Evolutionary conservation across 1,139 yeast genomes (phyloP).

Genomic region (Lodderomyces parapsilosis): DNA sequence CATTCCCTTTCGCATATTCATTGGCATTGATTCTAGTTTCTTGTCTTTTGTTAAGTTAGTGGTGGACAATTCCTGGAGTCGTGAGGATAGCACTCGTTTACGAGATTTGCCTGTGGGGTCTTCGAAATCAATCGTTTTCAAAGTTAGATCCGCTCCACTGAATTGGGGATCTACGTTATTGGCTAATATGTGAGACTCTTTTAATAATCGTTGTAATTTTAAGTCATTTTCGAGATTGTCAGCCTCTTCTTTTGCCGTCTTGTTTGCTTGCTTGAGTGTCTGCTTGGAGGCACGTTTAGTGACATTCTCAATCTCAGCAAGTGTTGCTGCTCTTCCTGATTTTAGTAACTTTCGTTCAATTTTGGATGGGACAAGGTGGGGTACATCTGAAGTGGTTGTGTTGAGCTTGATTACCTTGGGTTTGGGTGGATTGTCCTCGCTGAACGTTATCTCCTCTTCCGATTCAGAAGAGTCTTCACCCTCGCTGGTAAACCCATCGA

Average conservation of each 20-base stretch:
- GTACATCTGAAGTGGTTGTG: constrained; percentile 17
- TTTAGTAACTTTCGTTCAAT: constrained; percentile 33
- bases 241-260: constrained; percentile 34
- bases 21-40: constrained; percentile 77
- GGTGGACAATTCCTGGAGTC: constrained; percentile 59
- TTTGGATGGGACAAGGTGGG: constrained; percentile 20
- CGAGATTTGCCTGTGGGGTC: constrained; percentile 82
- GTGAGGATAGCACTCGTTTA: constrained; percentile 65
- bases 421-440: constrained; percentile 28
- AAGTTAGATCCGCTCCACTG: constrained; percentile 77
- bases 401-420: constrained; percentile 40
- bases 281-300: constrained; percentile 22
- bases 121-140: constrained; percentile 63
- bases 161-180: constrained; percentile 26
- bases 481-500: constrained; percentile 15
- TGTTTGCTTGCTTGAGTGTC: constrained; percentile 28
- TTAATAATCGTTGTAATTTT: constrained; percentile 75
- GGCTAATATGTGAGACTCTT: constrained; percentile 83
- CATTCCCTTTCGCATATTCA: constrained; percentile 86
- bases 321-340: constrained; percentile 43
- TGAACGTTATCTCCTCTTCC: constrained; percentile 14
- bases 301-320: constrained; percentile 32
- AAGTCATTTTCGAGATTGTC: constrained; percentile 75
- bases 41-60: constrained; percentile 45
- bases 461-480: constrained; percentile 11